Conservation (phyloP, 768 basidiomycete species). For the Boletus pseudo-olivaceus region DNA sequence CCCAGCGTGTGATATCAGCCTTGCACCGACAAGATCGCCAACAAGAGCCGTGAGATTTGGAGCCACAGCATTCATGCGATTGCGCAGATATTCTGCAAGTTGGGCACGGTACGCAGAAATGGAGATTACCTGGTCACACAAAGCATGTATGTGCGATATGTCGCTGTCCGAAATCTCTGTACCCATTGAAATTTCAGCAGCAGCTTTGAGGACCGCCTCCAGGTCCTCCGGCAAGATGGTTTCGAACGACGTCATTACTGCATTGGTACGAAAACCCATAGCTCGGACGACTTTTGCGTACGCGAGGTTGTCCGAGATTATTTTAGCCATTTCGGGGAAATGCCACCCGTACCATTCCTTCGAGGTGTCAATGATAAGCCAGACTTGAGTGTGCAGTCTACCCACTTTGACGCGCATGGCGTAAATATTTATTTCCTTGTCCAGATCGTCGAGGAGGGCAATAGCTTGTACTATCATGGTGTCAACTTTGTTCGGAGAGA, state of each 20-base stretch:
- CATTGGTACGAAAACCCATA: conserved; percentile 98
- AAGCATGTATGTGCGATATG: conserved; percentile 92
- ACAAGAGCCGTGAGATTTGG: conserved; percentile 90
- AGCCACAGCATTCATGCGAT: conserved; percentile 97
- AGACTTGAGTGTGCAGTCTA: background rate
- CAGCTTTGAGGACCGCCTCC: conserved; percentile 90
- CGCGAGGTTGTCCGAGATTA: conserved; percentile 94
- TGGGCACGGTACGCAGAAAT: conserved; percentile 94
- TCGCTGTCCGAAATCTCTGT: conserved; percentile 98
- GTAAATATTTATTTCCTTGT: conserved; percentile 99
- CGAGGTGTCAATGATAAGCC: background rate
- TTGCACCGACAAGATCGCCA: conserved; percentile 73
- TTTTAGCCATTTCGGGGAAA: conserved; percentile 99
- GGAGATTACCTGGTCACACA: conserved; percentile 97
- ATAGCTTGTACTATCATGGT: conserved; percentile 99
- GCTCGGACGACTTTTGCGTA: conserved; percentile 91
- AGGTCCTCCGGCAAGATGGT: conserved; percentile 95
- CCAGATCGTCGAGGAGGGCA: conserved; percentile 93
- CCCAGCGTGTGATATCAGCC: conserved; percentile 72
- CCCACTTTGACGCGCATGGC: conserved; percentile 96
- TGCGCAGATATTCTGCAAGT: conserved; percentile 92
- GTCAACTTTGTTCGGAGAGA: conserved; percentile 99
- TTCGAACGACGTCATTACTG: conserved; percentile 79
- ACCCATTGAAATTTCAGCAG: conserved; percentile 98
- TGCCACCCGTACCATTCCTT: conserved; percentile 99